Percentiles rank a stretch among this genome's conserved stretches.
phyloP scores from a whole-genome alignment of 176 grass and related monocot species.

The Cenchrus purpureus region DNA sequence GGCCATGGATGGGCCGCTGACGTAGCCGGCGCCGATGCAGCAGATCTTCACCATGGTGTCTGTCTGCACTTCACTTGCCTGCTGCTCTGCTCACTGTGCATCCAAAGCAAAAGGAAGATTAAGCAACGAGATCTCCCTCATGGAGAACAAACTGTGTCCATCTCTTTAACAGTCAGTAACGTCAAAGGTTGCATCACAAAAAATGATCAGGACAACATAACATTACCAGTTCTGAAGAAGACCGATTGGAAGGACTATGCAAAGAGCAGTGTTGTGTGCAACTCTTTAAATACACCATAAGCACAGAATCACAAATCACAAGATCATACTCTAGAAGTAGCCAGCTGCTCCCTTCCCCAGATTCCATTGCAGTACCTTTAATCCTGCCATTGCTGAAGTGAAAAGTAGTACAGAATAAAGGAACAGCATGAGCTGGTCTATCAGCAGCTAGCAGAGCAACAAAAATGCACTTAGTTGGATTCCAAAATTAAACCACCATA shows the following conservation, averaged over 20 bases:
- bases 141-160: background rate
- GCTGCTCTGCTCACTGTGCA: background rate
- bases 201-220: too few species aligned
- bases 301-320: background rate
- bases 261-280: too few species aligned
- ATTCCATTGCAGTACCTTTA: background rate
- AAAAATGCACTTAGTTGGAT: background rate
- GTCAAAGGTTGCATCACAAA: too few species aligned
- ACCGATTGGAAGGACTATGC: too few species aligned
- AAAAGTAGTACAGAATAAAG: conserved; percentile 3
- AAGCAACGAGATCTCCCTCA: background rate
- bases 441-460: background rate
- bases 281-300: background rate
- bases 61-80: background rate
- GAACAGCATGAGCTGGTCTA: background rate
- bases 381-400: background rate
- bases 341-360: background rate
- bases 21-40: too few species aligned
- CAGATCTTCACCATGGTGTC: too few species aligned
- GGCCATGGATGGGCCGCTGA: too few species aligned
- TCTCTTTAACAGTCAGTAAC: too few species aligned
- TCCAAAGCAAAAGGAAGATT: background rate
- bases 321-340: conserved; percentile 3
- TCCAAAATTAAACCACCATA: background rate
- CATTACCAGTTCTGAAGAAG: too few species aligned